Evolutionary conservation across 2,329 filamentous ascomycete species (phyloP), one percentile per base, ranked within the genome.

Genomic region (Cephalotrichum gorgonifer): DNA sequence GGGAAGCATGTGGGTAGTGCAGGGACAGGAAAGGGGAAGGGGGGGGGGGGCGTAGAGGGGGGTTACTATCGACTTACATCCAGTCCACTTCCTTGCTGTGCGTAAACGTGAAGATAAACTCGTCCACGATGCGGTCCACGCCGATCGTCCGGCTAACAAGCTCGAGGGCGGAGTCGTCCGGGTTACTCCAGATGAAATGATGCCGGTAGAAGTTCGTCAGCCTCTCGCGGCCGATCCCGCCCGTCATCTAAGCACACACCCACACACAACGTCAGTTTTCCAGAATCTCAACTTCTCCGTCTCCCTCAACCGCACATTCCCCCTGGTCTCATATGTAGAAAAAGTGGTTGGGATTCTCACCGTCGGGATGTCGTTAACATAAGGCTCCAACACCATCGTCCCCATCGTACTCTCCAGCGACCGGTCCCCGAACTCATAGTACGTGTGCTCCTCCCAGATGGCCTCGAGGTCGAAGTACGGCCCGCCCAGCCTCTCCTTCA

Each of bases 371-470:
- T 89, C 83, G 58, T 89, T 89, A 1, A 90, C 85, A 57, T 89
- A 88, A 2, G 85, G 86, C 60, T 88, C 79, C 44, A 81, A 72
- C 2, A 88, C 84, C 85, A 90, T 89, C 0, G 85, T 89, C n/a
- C 72, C 73, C 85, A 90, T 89, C 0, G 85, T 90, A 54, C 79
- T 76, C 53, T 79, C 79, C 0, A 88, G 84, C 2, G 78, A 78
- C 11, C 84, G 74, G 49, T 81, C 78, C 1, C 64, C 78, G 60
- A 90, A 90, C 59, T 89, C 84, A 55, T 76, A 84, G 41, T 74
- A 73, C 0, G 82, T 85, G 60, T 91, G 85, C 62, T 89, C 84
- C 7, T 88, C 84, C 86, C 86, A 91, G 44, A 89, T 81, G 1
- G 74, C 73, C 59, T 90, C 86, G 8, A 90, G 75, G 54, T 89